Conservation (phyloP, 148 eudicot species). For the Heliosperma pusillum region DNA sequence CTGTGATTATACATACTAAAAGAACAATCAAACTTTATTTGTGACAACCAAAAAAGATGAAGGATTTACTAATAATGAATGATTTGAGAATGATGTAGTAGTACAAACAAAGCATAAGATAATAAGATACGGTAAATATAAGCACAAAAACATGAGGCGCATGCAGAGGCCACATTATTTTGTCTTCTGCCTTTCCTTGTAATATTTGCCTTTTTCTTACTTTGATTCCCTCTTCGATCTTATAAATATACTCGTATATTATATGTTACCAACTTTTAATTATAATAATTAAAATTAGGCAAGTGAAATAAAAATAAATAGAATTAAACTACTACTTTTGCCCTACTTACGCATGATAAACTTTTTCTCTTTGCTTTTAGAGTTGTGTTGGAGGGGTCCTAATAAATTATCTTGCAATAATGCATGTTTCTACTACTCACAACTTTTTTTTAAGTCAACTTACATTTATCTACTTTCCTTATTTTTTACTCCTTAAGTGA, state of each 20-base stretch:
- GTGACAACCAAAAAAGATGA: conserved; percentile 17
- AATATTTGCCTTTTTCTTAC: conserved; percentile 23
- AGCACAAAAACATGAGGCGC: conserved; percentile 21
- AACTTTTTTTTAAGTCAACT: conserved; percentile 28
- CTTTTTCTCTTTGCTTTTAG: conserved; percentile 26
- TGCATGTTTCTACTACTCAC: conserved; percentile 4
- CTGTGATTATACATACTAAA: background rate
- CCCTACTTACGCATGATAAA: conserved; percentile 32
- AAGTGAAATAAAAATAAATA: background rate
- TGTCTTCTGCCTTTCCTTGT: conserved; percentile 19
- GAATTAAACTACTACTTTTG: conserved; percentile 19
- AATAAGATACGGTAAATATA: conserved; percentile 15
- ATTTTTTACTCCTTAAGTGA: background rate
- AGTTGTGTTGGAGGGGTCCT: conserved; percentile 29
- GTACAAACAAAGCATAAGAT: conserved; percentile 31
- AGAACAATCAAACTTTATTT: background rate
- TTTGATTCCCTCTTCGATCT: conserved; percentile 25
- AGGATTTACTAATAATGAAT: conserved; percentile 10
- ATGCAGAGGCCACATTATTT: conserved; percentile 33
- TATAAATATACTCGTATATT: background rate
- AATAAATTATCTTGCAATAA: conserved; percentile 28
- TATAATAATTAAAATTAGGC: background rate
- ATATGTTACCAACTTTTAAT: background rate
- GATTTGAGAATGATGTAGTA: conserved; percentile 22
- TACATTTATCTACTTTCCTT: conserved; percentile 16